Evolutionary conservation across 257 asterid genomes (phyloP), one percentile per base, ranked within the genome.

Genomic region (Lycium ferocissimum): DNA sequence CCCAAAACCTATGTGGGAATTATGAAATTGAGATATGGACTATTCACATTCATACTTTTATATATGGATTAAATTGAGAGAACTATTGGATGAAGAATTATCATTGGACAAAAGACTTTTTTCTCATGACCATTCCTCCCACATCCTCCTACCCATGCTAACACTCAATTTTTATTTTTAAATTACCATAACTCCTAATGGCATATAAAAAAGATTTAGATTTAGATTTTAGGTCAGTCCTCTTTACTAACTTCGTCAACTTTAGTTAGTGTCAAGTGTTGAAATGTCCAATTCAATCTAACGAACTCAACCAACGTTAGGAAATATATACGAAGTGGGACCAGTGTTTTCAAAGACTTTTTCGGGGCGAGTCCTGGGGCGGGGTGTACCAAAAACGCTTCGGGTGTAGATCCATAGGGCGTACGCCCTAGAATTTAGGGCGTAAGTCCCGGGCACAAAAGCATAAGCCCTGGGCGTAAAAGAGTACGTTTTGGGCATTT

Each of bases 231-330:
- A 43, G 61, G 81, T 20, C 47, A 22, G 4, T 26, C 15, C 15
- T 76, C 22, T 51, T 9, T 76, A 10, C 65, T 14, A 53, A 76
- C 9, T 4, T 14, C 3, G 49, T 78, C 49, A 53, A 78, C 10
- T 14, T 78, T 14, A 15, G 65, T 8, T 7, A 53, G 65, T 53
- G 22, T 53, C 65, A 53, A 76, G 15, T 26, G 82, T 78, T 78
- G 59, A 78, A 51, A 56, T 14, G 82, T 78, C 82, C 26, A 8
- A 53, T 78, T 78, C 63, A 51, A 51, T 8, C 26, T 78, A 53
- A 78, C 65, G 33, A 78, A 78, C 49, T 33, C 40, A 53, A 53
- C 82, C 2, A 33, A 11, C 49, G 2, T 53, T 3, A 13, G 62
- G 33, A 22, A 2, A 7, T n/a, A 47, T 76, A 8, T 26, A 26